phyloP scores from a whole-genome alignment of 179 eudicot genomes.

The Vitellaria paradoxa region DNA sequence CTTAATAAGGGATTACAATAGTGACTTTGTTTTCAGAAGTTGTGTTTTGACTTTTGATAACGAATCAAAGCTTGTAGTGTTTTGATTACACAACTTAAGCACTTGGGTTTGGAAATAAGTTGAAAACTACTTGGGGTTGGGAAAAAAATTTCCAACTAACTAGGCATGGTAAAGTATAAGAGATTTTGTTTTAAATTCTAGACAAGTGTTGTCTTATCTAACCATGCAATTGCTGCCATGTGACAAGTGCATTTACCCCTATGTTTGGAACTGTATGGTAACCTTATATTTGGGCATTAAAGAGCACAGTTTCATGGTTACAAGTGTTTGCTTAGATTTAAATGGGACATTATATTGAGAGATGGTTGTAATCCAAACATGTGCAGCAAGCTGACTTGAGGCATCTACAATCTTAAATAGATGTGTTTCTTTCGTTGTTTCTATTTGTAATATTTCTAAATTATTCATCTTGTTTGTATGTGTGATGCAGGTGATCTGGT shows the following conservation, averaged over 20 bases:
- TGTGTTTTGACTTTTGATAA: no score
- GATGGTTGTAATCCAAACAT: background rate
- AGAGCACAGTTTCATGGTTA: background rate
- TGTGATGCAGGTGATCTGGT: conserved; percentile 63
- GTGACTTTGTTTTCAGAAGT: no score
- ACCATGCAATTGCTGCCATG: background rate
- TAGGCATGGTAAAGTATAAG: background rate
- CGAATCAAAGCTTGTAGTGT: no score
- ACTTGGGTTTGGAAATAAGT: no score
- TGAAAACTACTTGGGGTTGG: no score
- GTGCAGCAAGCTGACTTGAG: no score
- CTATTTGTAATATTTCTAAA: background rate
- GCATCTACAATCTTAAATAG: background rate
- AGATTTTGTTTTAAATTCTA: background rate
- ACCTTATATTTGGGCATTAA: background rate
- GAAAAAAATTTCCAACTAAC: no score
- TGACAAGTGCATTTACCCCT: background rate
- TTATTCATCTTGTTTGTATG: conserved; percentile 1
- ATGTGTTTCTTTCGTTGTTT: background rate
- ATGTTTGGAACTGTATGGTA: background rate
- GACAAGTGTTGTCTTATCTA: background rate
- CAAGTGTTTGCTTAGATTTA: background rate
- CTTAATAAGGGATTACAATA: no score
- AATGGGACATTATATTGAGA: background rate
- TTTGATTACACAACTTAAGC: no score